phyloP scores from a whole-genome alignment of 208 protist genomes.

The Trypanosoma boissoni region DNA sequence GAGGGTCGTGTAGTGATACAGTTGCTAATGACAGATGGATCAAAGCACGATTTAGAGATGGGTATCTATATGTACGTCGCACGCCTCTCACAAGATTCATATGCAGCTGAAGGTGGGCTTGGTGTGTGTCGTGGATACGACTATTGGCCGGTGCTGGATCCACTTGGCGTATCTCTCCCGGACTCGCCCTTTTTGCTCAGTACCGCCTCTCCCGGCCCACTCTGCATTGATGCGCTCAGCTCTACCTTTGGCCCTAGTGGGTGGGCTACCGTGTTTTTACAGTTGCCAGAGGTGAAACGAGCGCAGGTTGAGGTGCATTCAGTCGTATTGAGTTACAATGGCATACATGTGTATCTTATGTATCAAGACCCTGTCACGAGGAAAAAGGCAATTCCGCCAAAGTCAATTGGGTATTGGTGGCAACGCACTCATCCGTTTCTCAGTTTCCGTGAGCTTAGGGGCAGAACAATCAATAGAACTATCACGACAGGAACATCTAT shows the following conservation, averaged over 20 bases:
- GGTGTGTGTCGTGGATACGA: constrained; percentile 60
- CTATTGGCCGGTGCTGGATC: constrained; percentile 83
- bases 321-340: constrained; percentile 45
- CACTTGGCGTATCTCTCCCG: constrained; percentile 66
- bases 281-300: constrained; percentile 35
- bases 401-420: constrained; percentile 54
- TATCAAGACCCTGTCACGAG: constrained; percentile 59
- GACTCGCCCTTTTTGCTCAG: constrained; percentile 58
- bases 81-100: constrained; percentile 46
- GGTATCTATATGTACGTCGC: constrained; percentile 68
- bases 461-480: constrained; percentile 35
- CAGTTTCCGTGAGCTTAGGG: constrained; percentile 62
- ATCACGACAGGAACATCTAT: constrained; percentile 38
- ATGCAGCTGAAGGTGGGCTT: constrained; percentile 37
- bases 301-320: constrained; percentile 44
- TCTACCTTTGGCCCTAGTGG: constrained; percentile 75
- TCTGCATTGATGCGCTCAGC: constrained; percentile 73
- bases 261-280: constrained; percentile 73
- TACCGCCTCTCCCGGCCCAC: constrained; percentile 19
- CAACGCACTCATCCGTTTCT: constrained; percentile 68
- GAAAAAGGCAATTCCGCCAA: constrained; percentile 27
- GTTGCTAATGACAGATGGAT: constrained; percentile 61
- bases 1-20: constrained; percentile 57
- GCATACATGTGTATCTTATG: constrained; percentile 46
- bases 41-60: constrained; percentile 36